A percentile compares a stretch with the other conserved stretches of the same genome.
Conservation (phyloP, 495 filamentous ascomycete genomes). For the Hypoxylon trugodes region DNA sequence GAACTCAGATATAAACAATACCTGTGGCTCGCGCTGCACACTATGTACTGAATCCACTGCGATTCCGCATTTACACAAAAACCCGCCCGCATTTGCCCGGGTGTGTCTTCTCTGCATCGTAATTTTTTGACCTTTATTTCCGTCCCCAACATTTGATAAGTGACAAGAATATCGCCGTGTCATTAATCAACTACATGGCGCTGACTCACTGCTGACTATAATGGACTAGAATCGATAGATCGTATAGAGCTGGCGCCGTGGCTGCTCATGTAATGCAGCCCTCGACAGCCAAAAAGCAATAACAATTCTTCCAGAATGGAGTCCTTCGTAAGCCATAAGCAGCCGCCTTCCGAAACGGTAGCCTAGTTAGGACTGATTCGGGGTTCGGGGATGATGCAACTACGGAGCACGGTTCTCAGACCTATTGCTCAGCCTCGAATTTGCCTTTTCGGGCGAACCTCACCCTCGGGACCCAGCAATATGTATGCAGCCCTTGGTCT, state of each 20-base stretch:
- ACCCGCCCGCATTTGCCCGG: not conserved
- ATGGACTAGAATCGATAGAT: conserved; percentile 25
- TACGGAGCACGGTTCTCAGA: conserved; percentile 13
- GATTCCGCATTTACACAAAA: conserved; percentile 26
- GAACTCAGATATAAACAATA: conserved; percentile 47
- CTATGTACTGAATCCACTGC: conserved; percentile 35
- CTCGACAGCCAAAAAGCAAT: conserved; percentile 8
- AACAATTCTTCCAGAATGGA: conserved; percentile 5
- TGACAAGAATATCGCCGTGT: conserved; percentile 1
- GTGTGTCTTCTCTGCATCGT: conserved; percentile 3
- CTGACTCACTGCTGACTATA: conserved; percentile 22
- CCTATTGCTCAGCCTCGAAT: conserved; percentile 35
- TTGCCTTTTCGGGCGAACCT: conserved; percentile 21
- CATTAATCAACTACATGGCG: conserved; percentile 2
- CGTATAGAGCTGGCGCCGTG: conserved; percentile 1
- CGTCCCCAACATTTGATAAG: not conserved
- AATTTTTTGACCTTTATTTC: not conserved
- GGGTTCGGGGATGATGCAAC: conserved; percentile 18
- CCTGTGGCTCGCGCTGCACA: conserved; percentile 45
- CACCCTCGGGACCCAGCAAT: conserved; percentile 20
- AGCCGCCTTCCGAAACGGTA: conserved; percentile 22
- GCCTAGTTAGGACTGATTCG: conserved; percentile 12
- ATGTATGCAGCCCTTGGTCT: conserved; percentile 16
- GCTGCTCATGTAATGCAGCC: conserved; percentile 21
- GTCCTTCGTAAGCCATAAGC: conserved; percentile 14